Base-by-base conservation (phyloP, 805 yeast species). In the Wickerhamomyces bisporus region DNA sequence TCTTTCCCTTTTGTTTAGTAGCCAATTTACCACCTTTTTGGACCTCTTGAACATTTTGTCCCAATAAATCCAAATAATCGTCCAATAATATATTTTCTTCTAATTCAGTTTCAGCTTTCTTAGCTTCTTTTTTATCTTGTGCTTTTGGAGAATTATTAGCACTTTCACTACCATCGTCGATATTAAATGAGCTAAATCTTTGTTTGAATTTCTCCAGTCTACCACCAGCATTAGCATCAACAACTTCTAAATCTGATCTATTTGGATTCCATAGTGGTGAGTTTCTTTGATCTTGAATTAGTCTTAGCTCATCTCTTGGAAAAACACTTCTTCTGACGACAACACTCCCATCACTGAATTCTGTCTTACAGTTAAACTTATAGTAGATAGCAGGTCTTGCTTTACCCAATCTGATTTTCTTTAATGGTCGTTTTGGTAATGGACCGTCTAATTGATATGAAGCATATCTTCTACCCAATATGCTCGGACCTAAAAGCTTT, bases 351-450 rank as follows among this genome's bases (percentile, higher is more conserved):
- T 93, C 98, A 48, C 94, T 82, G 41, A 89, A 71, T 62, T 91
- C 95, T n/a, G 93, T 89, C 26, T 73, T 63, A 24, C 89, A 83
- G 47, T 91, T 88, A 59, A 93, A 93, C 60, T 86, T 86, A 65
- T 91, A 76, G 62, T 86, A 89, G 29, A 93, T 83, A 25, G 96
- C 88, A 2, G 98, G 97, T 62, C 97, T 77, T 14, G 96, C 88
- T 58, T 84, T 84, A 39, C 97, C 97, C 39, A 81, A 62, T 43
- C 67, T 62, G 50, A 85, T 82, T 58, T 77, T 81, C 58, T 76
- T 80, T 62, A 74, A 59, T 36, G 86, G 87, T 64, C 91, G 74
- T 40, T 59, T 55, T 29, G 68, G 63, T 32, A 66, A 38, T 14
- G 58, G 51, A 23, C 52, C 57, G 30, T 50, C 54, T 19, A 30